Percentiles rank a stretch among this genome's conserved stretches.
Conservation (phyloP, 2,329 filamentous ascomycete genomes). For the Cercospora zeina region DNA sequence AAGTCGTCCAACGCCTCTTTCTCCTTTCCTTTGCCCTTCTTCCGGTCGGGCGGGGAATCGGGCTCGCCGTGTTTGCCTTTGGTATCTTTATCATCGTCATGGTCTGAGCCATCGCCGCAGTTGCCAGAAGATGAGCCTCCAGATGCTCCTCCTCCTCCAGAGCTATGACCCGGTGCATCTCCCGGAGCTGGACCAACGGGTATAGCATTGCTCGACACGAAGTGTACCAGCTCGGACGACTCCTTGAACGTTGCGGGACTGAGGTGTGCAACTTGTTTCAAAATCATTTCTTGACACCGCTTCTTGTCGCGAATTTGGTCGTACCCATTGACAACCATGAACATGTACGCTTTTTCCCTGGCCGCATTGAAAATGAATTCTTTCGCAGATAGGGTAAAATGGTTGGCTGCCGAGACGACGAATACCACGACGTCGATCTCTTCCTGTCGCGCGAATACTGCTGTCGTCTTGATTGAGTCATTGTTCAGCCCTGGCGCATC, state of each 20-base stretch:
- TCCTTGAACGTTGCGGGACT: slow-evolving; percentile 94
- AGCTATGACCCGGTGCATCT: slow-evolving; percentile 52
- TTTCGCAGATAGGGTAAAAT: slow-evolving; percentile 96
- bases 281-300: slow-evolving; percentile 85
- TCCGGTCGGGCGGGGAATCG: slow-evolving; percentile 43
- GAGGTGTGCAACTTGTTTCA: slow-evolving; percentile 84
- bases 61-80: slow-evolving; percentile 54
- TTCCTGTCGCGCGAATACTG: slow-evolving; percentile 93
- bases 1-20: slow-evolving; percentile 87
- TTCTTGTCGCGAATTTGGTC: slow-evolving; percentile 91
- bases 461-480: slow-evolving; percentile 94
- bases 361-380: slow-evolving; percentile 97
- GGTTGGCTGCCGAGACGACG: slow-evolving; percentile 94
- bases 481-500: slow-evolving; percentile 94
- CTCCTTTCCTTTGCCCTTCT: slow-evolving; percentile 76
- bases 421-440: slow-evolving; percentile 99
- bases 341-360: slow-evolving; percentile 96
- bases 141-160: slow-evolving; percentile 36
- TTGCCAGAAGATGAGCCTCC: slow-evolving; percentile 43
- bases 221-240: slow-evolving; percentile 87
- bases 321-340: slow-evolving; percentile 97
- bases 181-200: slow-evolving; percentile 65
- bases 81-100: slow-evolving; percentile 56
- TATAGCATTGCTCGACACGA: slow-evolving; percentile 95
- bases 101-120: slow-evolving; percentile 37